Conservation (phyloP, 2,329 filamentous ascomycete species). For the Ascochyta koolunga region DNA sequence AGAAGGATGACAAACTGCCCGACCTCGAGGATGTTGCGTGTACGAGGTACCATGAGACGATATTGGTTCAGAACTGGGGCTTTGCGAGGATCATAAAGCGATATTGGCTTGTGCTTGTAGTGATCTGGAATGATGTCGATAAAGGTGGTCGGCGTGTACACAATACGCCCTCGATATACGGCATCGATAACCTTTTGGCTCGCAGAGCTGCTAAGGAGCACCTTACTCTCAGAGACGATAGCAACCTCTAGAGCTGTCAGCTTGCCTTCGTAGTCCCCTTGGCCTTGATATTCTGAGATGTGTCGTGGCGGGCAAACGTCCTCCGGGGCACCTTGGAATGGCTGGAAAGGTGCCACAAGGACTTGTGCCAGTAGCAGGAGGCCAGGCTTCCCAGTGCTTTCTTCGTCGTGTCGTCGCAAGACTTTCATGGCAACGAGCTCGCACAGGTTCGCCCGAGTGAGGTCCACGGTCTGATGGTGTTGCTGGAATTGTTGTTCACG, state of each 20-base stretch:
- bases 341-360: constrained; percentile 81
- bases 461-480: constrained; percentile 81
- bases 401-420: constrained; percentile 77
- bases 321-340: constrained; percentile 80
- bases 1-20: constrained; percentile 75
- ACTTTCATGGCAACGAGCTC: constrained; percentile 81
- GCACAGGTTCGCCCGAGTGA: constrained; percentile 77
- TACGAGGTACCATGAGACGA: constrained; percentile 80
- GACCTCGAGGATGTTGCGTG: constrained; percentile 75
- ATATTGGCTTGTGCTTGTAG: constrained; percentile 84
- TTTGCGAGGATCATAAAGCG: constrained; percentile 77
- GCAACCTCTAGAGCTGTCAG: constrained; percentile 82
- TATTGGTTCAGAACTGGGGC: constrained; percentile 84
- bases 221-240: constrained; percentile 81
- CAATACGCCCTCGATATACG: constrained; percentile 79
- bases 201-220: constrained; percentile 76
- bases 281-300: constrained; percentile 54
- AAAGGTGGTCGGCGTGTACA: constrained; percentile 82
- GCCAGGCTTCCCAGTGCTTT: constrained; percentile 72
- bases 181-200: constrained; percentile 83
- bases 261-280: constrained; percentile 61
- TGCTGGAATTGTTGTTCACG: constrained; percentile 76
- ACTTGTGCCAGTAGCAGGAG: constrained; percentile 78
- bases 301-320: constrained; percentile 65
- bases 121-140: constrained; percentile 84